Base-by-base conservation (phyloP, 441 rosid genomes). In the Capsella rubella region DNA sequence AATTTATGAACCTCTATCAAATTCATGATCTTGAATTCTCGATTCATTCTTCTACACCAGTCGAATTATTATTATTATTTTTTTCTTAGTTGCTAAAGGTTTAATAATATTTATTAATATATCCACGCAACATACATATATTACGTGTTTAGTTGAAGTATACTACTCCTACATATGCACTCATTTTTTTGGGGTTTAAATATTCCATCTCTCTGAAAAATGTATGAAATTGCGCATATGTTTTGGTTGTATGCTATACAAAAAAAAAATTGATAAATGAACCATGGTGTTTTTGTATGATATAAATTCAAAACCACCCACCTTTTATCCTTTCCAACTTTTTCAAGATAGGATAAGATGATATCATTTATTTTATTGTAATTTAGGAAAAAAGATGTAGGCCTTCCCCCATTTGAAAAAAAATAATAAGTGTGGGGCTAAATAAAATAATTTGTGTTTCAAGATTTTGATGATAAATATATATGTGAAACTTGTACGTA, bases 231-330 rank as follows among this genome's bases (percentile, higher is more conserved):
- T 58, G 63, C 29, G 29, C 9, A 35, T 16, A 57, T n/a, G 9
- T 58, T 58, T 37, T 18, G 15, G 27, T 56, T 15, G 27, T 34
- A 34, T 21, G 25, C 25, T 21, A 21, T 15, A 57, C 62, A 57
- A 15, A 57, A 21, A 1, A 21, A 21, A 21, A 1, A 1, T 39
- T 37, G 21, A 60, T 60, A 60, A 39, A 21, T 68, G 63, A 55
- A 55, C 8, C 8, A 43, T 28, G 52, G 27, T 43, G 63, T 55
- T 40, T 39, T 40, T 39, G 62, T 16, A 45, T 56, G 64, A 43
- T 55, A 69, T 31, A 68, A 55, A 56, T 69, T 69, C 35, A 45
- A 56, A 69, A 57, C 65, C 73, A 69, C 46, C 73, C 65, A 46
- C 56, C 35, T 46, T 69, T 69, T 69, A 69, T 69, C 65, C 55